A percentile compares a stretch with the other conserved stretches of the same genome.
Conservation (phyloP, 768 basidiomycete genomes). For the Lanmaoa pseudosensibilis region DNA sequence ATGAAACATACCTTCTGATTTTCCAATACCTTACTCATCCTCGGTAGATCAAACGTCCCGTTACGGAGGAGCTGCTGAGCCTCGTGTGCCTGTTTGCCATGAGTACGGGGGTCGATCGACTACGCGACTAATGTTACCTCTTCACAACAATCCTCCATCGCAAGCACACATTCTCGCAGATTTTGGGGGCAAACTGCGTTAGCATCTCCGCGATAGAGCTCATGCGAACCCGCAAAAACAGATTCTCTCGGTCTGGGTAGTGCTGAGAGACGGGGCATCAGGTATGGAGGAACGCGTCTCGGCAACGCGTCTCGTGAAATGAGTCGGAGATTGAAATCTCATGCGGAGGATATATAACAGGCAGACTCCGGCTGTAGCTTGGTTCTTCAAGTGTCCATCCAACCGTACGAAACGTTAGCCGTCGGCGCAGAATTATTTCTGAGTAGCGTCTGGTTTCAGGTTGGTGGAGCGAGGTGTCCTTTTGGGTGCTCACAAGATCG, state of each 20-base stretch:
- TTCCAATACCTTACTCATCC: conserved; percentile 66
- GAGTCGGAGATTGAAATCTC: conserved; percentile 27
- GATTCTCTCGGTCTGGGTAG: conserved; percentile 57
- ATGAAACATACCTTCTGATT: conserved; percentile 56
- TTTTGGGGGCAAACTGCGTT: conserved; percentile 69
- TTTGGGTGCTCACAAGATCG: conserved; percentile 51
- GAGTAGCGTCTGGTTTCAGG: conserved; percentile 65
- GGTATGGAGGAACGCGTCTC: conserved; percentile 4
- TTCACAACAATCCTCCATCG: conserved; percentile 81
- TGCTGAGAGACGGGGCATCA: conserved; percentile 52
- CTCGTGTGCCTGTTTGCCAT: conserved; percentile 53
- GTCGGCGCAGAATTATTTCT: conserved; percentile 42
- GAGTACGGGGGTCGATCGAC: not conserved
- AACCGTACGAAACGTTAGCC: conserved; percentile 67
- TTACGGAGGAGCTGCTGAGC: conserved; percentile 67
- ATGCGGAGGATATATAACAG: conserved; percentile 28
- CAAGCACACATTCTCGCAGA: conserved; percentile 71
- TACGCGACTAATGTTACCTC: conserved; percentile 45
- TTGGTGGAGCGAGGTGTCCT: conserved; percentile 75
- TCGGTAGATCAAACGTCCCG: conserved; percentile 69
- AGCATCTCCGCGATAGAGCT: conserved; percentile 61
- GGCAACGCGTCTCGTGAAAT: conserved; percentile 16
- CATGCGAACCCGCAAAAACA: conserved; percentile 66
- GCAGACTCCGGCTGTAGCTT: conserved; percentile 25
- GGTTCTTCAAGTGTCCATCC: conserved; percentile 58